A percentile compares a stretch with the other conserved stretches of the same genome.
Evolutionary conservation across 2,329 filamentous ascomycete genomes (phyloP).

Genomic region (Arthrinium puccinioides): DNA sequence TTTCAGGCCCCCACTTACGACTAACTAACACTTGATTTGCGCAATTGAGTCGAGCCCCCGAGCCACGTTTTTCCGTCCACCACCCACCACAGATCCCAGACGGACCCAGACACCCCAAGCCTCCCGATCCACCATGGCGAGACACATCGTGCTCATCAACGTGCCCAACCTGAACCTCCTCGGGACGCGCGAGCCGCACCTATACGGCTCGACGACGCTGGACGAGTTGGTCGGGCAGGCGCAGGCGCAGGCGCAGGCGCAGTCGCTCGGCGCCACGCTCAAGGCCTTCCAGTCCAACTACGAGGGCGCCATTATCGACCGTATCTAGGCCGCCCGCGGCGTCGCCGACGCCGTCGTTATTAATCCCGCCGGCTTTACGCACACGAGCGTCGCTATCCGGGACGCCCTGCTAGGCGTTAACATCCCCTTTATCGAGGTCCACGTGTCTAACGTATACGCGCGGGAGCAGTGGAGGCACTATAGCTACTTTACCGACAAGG

Average conservation of each 20-base stretch:
- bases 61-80: no score
- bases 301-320: conserved; percentile 67
- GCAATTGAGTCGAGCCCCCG: no score
- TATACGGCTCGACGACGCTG: conserved; percentile 67
- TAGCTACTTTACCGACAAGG: conserved; percentile 71
- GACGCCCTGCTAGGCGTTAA: conserved; percentile 63
- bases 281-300: conserved; percentile 68
- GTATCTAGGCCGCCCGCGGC: conserved; percentile 59
- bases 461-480: conserved; percentile 62
- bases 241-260: conserved; percentile 42
- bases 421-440: conserved; percentile 72
- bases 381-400: conserved; percentile 69
- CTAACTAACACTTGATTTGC: no score
- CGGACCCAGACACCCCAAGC: no score
- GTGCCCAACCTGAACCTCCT: conserved; percentile 80
- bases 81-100: no score
- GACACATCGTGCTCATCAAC: conserved; percentile 68
- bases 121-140: no score
- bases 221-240: conserved; percentile 48
- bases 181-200: conserved; percentile 63
- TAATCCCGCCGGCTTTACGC: conserved; percentile 69
- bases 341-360: conserved; percentile 60
- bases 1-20: no score
- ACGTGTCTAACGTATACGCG: conserved; percentile 68
- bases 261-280: conserved; percentile 38